Percentiles rank a stretch among this genome's conserved stretches.
These are phyloP conservation scores for Halocafeteria seosinensis DNA, from an alignment of 108 stramenopile species.

Conservation along the genomic window DNA sequence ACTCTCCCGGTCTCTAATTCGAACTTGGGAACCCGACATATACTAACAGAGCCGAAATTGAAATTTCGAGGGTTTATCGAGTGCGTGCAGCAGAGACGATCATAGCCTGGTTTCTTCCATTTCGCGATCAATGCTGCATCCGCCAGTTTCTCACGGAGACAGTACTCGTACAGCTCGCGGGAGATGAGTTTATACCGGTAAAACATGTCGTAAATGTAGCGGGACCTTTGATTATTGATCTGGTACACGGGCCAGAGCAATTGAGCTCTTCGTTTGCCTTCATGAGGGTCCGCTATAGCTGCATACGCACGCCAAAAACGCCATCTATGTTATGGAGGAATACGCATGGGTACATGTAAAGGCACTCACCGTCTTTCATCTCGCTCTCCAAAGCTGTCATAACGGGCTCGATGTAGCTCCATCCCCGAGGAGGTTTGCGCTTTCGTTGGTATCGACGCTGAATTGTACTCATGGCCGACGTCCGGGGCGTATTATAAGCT, in stretches of 20 bases:
- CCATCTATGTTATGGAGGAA: background rate
- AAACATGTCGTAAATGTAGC: constrained; percentile 97
- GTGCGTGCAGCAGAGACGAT: constrained; percentile 89
- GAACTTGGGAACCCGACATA: constrained; percentile 73
- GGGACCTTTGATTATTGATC: constrained; percentile 92
- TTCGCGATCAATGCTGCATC: constrained; percentile 93
- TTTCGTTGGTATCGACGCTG: background rate
- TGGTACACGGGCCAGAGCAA: constrained; percentile 98
- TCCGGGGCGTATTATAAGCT: too few species aligned
- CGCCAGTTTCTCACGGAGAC: constrained; percentile 78
- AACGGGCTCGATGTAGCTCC: background rate
- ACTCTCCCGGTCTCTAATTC: constrained; percentile 48
- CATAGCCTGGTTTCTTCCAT: constrained; percentile 99
- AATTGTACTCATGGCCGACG: too few species aligned
- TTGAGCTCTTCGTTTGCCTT: constrained; percentile 90
- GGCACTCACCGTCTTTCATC: background rate
- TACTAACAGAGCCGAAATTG: constrained; percentile 89
- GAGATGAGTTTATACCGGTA: constrained; percentile 73
- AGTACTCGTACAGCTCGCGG: constrained; percentile 83
- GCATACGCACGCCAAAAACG: constrained; percentile 17
- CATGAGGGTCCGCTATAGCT: constrained; percentile 84
- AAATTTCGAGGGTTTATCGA: constrained; percentile 95
- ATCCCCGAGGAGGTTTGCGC: background rate
- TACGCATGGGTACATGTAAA: background rate
- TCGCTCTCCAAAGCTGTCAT: background rate